Evolutionary conservation across 768 basidiomycete genomes (phyloP), one percentile per base, ranked within the genome.

Genomic region (Mycena indigotica): DNA sequence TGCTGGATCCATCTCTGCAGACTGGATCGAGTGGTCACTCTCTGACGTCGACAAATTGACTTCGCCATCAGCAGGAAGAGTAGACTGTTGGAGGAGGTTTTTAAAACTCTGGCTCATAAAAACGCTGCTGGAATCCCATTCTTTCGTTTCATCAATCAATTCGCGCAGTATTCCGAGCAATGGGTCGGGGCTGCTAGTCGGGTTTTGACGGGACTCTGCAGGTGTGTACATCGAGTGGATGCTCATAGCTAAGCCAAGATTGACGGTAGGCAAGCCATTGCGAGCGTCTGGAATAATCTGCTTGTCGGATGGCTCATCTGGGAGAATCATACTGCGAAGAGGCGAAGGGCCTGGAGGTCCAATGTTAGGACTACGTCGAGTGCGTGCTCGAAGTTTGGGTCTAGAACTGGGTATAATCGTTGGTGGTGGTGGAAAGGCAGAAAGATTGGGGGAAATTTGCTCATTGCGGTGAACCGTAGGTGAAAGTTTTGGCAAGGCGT

Each of bases 301-400:
- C 19, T 67, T 66, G 13, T 65, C 23, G 1, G 66, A 62, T 6
- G 66, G 63, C 24, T 55, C 55, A 28, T 75, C 76, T 12, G 77
- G 76, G 28, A 79, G 67, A 25, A 76, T 75, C 75, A 79, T 76
- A 48, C 69, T 68, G 38, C 80, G 74, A 38, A 82, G 64, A 44
- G 80, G 80, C 16, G 81, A 81, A n/a, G 78, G 79, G 2, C 77
- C 75, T 16, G 81, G 81, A n/a, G 78, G 79, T 1, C 77, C 75
- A 21, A 77, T 56, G 8, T 71, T 64, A 15, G 78, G 77, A 60
- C 76, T 80, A 45, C 69, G 72, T 28, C 68, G 71, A 39, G 57
- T 53, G 28, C 75, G 68, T 25, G 68, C 28, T 24, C 19, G 66
- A 59, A 45, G 65, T 53, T 63, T 64, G 25, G 62, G 55, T 46